Percentiles rank a stretch among this genome's conserved stretches.
These are phyloP conservation scores for Rhododendron griersonianum DNA, from an alignment of 148 eudicot genomes.

Conservation along the genomic window DNA sequence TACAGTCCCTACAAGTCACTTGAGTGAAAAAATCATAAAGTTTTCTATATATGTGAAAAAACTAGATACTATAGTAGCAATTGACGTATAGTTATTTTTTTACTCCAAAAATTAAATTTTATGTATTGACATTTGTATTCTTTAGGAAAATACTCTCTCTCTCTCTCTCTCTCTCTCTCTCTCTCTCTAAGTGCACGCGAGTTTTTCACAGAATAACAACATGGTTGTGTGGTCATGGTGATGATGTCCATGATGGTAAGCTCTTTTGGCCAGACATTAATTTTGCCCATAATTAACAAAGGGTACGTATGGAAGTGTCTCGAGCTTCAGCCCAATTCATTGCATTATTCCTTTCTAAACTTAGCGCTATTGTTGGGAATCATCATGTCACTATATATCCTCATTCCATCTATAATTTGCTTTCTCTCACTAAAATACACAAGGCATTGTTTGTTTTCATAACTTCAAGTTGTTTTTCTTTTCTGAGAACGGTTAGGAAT, in stretches of 20 bases:
- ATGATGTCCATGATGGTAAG: constrained; percentile 8
- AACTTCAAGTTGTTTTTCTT: background rate
- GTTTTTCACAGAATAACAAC: background rate
- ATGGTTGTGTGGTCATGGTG: constrained; percentile 5
- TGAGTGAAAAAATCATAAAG: no score
- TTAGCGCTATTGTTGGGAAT: background rate
- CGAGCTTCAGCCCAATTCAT: background rate
- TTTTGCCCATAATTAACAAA: background rate
- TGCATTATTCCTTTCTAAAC: background rate
- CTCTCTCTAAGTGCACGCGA: background rate
- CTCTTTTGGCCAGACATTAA: constrained; percentile 8
- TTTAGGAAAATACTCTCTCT: background rate
- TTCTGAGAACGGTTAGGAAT: background rate
- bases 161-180: background rate
- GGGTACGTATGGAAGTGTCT: background rate
- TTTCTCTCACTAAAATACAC: background rate
- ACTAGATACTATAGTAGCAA: no score
- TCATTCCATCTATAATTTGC: background rate
- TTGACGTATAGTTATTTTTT: no score
- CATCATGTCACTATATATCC: background rate
- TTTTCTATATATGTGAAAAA: no score
- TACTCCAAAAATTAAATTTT: no score
- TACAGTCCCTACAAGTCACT: no score
- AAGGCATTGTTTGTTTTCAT: background rate
- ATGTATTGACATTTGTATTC: background rate